Evolutionary conservation across 805 yeast genomes (phyloP), one percentile per base, ranked within the genome.

Genomic region (Alloascoidea hylecoeti): DNA sequence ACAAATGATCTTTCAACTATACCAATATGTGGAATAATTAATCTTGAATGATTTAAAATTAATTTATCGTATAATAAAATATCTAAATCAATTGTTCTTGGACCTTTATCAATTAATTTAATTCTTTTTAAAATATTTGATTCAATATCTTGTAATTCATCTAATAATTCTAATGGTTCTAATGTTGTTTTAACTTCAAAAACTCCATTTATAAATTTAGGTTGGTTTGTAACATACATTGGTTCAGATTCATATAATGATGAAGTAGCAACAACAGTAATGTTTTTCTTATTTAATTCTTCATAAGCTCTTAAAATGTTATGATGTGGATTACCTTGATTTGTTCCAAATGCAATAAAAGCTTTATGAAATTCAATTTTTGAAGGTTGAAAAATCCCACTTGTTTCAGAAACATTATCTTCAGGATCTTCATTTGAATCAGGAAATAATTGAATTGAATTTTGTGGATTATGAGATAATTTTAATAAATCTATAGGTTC

Each of bases 1-100:
- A 92, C 99, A 64, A 92, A 92, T 2, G 86, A 72, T 41, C 99
- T 68, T 46, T 86, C 95, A 38, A 85, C 64, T 86, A 92, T 80
- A 35, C 84, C 67, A 33, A 76, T 72, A 56, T 92, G 99, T 0
- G 98, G 99, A 9, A 92, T 66, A 17, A 68, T 70, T 47, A 92
- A 66, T 28, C 72, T 66, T 0, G 67, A 60, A 1, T 68, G 60
- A 52, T 78, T 78, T 5, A 75, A 63, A n/a, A 49, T 45, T 12
- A 41, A 34, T 36, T 58, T 53, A 49, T 75, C 92, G 52, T 75
- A 89, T 16, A 89, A 58, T 12, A 89, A 47, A 12, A 92, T 83
- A 56, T 92, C 99, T 37, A 92, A 64, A 51, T 92, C 99, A 38
- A 92, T 81, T 9, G 83, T 61, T 41, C 99, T 65, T 5, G 99